phyloP scores from a whole-genome alignment of 1,284 basidiomycete genomes.

The Meira nashicola region DNA sequence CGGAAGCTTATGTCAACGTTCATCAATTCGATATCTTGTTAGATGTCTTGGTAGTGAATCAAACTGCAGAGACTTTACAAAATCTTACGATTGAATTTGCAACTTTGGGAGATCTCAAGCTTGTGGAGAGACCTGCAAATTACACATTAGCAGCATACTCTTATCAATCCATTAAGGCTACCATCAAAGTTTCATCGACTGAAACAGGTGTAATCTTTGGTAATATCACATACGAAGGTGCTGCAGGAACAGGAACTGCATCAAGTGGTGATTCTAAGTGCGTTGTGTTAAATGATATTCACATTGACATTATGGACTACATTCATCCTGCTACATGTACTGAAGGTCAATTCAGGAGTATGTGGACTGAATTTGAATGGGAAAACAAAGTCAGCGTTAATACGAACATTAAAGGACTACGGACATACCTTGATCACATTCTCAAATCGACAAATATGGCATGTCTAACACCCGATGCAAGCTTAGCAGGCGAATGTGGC shows the following conservation, averaged over 20 bases:
- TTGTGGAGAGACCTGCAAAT: conserved; percentile 87
- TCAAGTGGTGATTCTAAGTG: conserved; percentile 60
- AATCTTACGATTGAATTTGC: conserved; percentile 97
- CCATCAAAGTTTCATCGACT: conserved; percentile 80
- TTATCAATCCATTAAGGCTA: conserved; percentile 98
- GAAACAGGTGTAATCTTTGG: conserved; percentile 98
- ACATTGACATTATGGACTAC: conserved; percentile 99
- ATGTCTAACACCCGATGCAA: conserved; percentile 87
- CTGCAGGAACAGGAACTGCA: conserved; percentile 36
- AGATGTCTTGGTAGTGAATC: conserved; percentile 96
- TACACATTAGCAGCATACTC: conserved; percentile 92
- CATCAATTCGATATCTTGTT: conserved; percentile 91
- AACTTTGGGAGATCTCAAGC: conserved; percentile 91
- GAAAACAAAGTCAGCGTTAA: conserved; percentile 94
- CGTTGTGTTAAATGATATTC: conserved; percentile 90
- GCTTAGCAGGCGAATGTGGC: conserved; percentile 82
- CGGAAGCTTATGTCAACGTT: conserved; percentile 96
- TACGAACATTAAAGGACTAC: conserved; percentile 72
- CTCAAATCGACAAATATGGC: conserved; percentile 86
- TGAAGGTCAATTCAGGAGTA: conserved; percentile 76
- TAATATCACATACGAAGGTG: conserved; percentile 84
- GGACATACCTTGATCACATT: conserved; percentile 78
- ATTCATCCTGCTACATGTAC: conserved; percentile 96
- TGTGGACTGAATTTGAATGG: conserved; percentile 99
- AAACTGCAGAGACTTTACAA: conserved; percentile 87